phyloP scores from a whole-genome alignment of 305 asterid species.

The Ruellia speciosa region DNA sequence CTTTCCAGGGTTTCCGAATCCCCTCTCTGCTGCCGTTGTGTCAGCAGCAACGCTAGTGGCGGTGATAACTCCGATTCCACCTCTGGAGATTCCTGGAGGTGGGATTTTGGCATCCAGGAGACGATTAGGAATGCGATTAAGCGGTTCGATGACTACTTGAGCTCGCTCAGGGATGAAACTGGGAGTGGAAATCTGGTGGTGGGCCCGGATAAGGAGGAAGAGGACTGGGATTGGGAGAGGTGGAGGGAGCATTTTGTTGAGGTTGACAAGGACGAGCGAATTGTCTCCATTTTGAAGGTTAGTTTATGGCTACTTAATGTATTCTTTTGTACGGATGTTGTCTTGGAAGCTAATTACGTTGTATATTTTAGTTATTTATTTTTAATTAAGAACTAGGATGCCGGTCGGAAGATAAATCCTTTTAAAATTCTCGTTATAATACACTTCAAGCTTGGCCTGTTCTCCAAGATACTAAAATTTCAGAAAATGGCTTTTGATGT shows the following conservation, averaged over 20 bases:
- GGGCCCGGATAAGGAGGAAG: constrained; percentile 36
- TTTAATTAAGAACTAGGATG: too few relatives aligned
- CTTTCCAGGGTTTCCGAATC: constrained; percentile 42
- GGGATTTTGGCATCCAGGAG: constrained; percentile 66
- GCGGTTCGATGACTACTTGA: constrained; percentile 43
- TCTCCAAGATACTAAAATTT: too few relatives aligned
- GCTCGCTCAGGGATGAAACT: constrained; percentile 35
- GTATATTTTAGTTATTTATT: background rate
- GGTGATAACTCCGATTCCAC: constrained; percentile 34
- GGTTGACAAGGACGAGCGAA: constrained; percentile 81
- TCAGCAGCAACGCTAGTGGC: constrained; percentile 26
- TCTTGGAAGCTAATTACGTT: too few relatives aligned
- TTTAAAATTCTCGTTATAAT: too few relatives aligned
- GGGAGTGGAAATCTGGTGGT: constrained; percentile 23
- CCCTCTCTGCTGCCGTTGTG: constrained; percentile 39
- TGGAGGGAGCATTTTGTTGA: constrained; percentile 73
- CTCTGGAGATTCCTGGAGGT: constrained; percentile 39
- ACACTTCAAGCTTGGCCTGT: too few relatives aligned
- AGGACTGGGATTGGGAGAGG: constrained; percentile 91
- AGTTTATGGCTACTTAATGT: background rate
- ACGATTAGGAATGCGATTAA: constrained; percentile 47
- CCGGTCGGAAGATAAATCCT: too few relatives aligned
- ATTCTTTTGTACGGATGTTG: background rate
- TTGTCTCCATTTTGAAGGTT: constrained; percentile 68
- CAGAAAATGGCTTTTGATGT: too few relatives aligned